Evolutionary conservation across 345 rosid genomes (phyloP), one percentile per base, ranked within the genome.

Genomic region (Lenwebbia sp.): DNA sequence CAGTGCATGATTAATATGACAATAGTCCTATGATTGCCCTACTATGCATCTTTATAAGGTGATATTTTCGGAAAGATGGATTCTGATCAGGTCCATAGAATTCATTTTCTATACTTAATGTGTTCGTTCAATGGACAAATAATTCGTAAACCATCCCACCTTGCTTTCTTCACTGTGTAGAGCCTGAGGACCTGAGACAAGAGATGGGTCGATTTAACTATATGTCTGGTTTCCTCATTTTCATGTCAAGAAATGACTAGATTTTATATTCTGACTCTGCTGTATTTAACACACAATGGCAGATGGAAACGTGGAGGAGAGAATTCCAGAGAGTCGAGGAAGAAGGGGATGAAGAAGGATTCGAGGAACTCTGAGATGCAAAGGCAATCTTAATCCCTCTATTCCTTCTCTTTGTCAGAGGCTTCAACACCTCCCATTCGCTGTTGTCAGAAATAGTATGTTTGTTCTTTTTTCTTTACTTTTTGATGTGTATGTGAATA

Each of bases 271-370:
- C 70, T 54, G 28, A 83, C 49, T 56, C 28, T 86, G 51, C 57
- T 30, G 52, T 49, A 40, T 40, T 47, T 52, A 57, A 40, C 44
- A 25, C 47, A 2, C 28, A 57, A 82, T 81, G 84, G 76, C 90
- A 95, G 98, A 92, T 94, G 98, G 96, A 94, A 58, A 88, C 87
- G 83, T 97, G 99, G 98, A 95, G 97, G 89, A 91, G 86, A 89
- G 98, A 92, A 85, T 89, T 93, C 83, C 89, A 89, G 88, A 92
- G 98, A 90, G 88, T 94, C 2, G 99, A 96, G 83, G 99, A 96
- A 86, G 99, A 92, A 84, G 98, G 96, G 41, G 98, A 95, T 85
- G 98, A 97, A 92, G 96, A 96, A 84, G 99, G 98, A 55, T 97
- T 97, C 84, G 99, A 95, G 86, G 98, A 97, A 84, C 85, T 93